Conservation (phyloP, 192 early-diverging fungal genomes). For the Backusella tuberculispora region DNA sequence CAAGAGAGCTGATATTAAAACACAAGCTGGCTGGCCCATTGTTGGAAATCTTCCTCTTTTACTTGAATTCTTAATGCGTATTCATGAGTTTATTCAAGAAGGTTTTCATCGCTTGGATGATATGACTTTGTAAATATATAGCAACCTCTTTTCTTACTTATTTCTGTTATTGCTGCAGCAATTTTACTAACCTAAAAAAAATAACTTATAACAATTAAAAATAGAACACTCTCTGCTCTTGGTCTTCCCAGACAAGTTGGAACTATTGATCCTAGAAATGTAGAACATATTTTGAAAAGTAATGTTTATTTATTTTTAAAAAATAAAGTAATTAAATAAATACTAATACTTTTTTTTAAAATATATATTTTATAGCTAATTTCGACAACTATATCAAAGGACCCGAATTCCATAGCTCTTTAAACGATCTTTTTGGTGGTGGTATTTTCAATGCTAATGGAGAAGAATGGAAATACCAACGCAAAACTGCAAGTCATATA, state of each 20-base stretch:
- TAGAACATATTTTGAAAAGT: constrained; percentile 37
- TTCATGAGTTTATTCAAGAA: constrained; percentile 4
- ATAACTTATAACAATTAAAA: not conserved
- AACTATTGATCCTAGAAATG: constrained; percentile 29
- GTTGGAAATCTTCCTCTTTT: constrained; percentile 11
- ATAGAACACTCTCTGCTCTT: constrained; percentile 12
- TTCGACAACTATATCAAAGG: constrained; percentile 45
- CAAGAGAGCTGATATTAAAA: constrained; percentile 13
- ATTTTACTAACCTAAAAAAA: not conserved
- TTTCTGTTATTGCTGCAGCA: no score
- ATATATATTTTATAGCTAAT: constrained; percentile 1
- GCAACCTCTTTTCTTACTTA: not conserved
- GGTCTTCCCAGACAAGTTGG: constrained; percentile 13
- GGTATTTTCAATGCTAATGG: constrained; percentile 77
- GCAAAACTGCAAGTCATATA: constrained; percentile 51
- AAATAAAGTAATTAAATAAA: not conserved
- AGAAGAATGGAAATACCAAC: constrained; percentile 56
- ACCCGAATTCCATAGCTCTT: constrained; percentile 44
- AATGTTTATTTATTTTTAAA: not conserved
- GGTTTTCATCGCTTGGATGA: not conserved
- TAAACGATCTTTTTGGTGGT: constrained; percentile 58
- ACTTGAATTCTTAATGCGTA: not conserved
- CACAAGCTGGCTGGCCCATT: constrained; percentile 15
- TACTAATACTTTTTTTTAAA: not conserved
- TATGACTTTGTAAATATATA: constrained; percentile 1